phyloP scores from a whole-genome alignment of 1,284 basidiomycete genomes.

The Austroboletus novae-zelandiae region DNA sequence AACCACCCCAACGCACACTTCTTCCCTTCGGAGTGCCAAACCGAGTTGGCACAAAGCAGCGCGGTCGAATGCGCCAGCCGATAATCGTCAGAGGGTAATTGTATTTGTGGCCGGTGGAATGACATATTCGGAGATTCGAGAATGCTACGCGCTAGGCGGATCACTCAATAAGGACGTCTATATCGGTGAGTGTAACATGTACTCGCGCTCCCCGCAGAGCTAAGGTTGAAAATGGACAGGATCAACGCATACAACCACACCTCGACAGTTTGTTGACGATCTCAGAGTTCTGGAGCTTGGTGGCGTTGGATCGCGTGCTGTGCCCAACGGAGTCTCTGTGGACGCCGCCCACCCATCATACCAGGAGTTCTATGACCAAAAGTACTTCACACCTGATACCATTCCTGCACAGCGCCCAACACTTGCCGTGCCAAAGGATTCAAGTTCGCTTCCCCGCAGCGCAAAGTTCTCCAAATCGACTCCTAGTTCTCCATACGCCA shows the following conservation, averaged over 20 bases:
- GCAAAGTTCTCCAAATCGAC: slow-evolving; percentile 37
- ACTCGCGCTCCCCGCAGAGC: background rate
- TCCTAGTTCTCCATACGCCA: slow-evolving; percentile 44
- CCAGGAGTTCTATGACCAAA: slow-evolving; percentile 77
- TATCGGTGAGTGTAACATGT: slow-evolving; percentile 63
- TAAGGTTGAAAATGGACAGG: slow-evolving; percentile 48
- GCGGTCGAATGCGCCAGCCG: slow-evolving; percentile 48
- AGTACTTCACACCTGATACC: slow-evolving; percentile 67
- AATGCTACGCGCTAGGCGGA: slow-evolving; percentile 79
- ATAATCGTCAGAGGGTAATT: slow-evolving; percentile 79
- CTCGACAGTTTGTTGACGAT: slow-evolving; percentile 83
- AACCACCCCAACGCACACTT: slow-evolving; percentile 49
- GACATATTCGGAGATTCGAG: slow-evolving; percentile 94
- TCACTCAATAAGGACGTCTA: slow-evolving; percentile 84
- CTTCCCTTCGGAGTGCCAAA: slow-evolving; percentile 80
- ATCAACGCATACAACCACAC: slow-evolving; percentile 86
- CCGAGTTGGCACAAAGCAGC: slow-evolving; percentile 83
- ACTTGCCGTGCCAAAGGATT: slow-evolving; percentile 31
- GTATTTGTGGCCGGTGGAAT: slow-evolving; percentile 95
- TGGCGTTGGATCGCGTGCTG: slow-evolving; percentile 67
- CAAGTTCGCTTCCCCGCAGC: slow-evolving; percentile 28
- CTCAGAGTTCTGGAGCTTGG: slow-evolving; percentile 81
- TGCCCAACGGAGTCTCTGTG: slow-evolving; percentile 68
- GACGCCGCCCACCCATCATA: slow-evolving; percentile 48
- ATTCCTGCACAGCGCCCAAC: slow-evolving; percentile 44